Conservation (phyloP, 768 basidiomycete genomes). For the Lactarius sp. region DNA sequence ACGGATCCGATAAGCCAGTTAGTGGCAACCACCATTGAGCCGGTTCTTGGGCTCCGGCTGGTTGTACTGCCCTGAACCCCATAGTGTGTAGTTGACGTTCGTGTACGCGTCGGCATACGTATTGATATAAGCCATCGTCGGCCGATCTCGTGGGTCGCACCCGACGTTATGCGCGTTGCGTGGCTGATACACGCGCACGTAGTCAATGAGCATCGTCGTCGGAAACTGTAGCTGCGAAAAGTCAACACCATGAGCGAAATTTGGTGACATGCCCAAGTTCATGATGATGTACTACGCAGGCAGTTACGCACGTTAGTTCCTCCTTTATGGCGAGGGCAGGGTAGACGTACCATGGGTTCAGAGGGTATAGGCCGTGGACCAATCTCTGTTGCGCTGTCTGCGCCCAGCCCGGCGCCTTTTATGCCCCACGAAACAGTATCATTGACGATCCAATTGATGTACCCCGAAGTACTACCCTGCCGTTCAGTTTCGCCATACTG, state of each 20-base stretch:
- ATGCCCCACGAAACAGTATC: conserved; percentile 71
- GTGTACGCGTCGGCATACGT: conserved; percentile 71
- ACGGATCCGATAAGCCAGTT: background rate
- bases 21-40: conserved; percentile 1
- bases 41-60: conserved; percentile 23
- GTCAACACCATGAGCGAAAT: conserved; percentile 68
- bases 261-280: conserved; percentile 80
- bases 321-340: background rate
- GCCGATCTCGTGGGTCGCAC: conserved; percentile 74
- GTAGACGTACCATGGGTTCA: conserved; percentile 73
- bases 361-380: conserved; percentile 63
- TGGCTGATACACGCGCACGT: conserved; percentile 87
- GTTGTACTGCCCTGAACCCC: conserved; percentile 37
- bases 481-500: background rate
- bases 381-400: conserved; percentile 57
- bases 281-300: conserved; percentile 65
- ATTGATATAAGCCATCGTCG: conserved; percentile 79
- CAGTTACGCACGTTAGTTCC: background rate
- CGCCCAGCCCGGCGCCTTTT: conserved; percentile 57
- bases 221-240: conserved; percentile 69
- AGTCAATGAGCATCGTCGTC: conserved; percentile 70
- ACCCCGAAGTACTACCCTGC: conserved; percentile 31
- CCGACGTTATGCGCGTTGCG: conserved; percentile 67
- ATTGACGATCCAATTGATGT: conserved; percentile 81
- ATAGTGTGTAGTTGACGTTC: conserved; percentile 77